Percentiles rank a stretch among this genome's conserved stretches.
Conservation (phyloP, 106 monocot genomes). For the Dendrobium catenatum region DNA sequence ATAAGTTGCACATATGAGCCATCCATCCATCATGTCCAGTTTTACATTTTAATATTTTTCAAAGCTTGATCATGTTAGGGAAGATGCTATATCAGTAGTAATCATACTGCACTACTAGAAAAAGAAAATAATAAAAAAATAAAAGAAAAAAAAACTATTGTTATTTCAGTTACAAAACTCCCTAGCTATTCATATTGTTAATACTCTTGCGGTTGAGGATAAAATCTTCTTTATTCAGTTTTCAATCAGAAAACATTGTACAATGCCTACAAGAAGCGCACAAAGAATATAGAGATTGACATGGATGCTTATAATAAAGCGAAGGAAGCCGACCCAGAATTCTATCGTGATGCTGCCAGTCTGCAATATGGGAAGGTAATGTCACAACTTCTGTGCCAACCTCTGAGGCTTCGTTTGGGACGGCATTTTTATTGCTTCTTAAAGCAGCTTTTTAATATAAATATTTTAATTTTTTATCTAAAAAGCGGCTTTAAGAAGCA, state of each 20-base stretch:
- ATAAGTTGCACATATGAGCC: not conserved
- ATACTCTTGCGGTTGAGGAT: not conserved
- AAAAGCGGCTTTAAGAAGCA: too few species aligned
- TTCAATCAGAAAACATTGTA: constrained; percentile 95
- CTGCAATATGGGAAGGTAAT: constrained; percentile 95
- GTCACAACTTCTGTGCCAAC: too few species aligned
- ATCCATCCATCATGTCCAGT: not conserved
- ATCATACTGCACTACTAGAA: not conserved
- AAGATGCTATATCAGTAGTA: not conserved
- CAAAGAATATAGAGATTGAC: constrained; percentile 72
- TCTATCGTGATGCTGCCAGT: constrained; percentile 89
- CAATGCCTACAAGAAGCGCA: constrained; percentile 88
- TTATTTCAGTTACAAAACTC: not conserved
- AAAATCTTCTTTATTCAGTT: constrained; percentile 37
- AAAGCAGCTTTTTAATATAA: too few species aligned
- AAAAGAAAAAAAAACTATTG: not conserved
- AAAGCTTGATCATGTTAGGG: not conserved
- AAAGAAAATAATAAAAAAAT: too few species aligned
- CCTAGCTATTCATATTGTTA: not conserved
- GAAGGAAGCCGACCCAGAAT: constrained; percentile 92
- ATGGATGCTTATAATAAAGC: constrained; percentile 95
- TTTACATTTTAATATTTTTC: not conserved
- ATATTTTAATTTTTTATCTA: too few species aligned
- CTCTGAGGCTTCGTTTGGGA: too few species aligned
- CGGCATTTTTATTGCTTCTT: too few species aligned